phyloP scores from a whole-genome alignment of 139 green algal species.

The Tetratostichococcus sp. region DNA sequence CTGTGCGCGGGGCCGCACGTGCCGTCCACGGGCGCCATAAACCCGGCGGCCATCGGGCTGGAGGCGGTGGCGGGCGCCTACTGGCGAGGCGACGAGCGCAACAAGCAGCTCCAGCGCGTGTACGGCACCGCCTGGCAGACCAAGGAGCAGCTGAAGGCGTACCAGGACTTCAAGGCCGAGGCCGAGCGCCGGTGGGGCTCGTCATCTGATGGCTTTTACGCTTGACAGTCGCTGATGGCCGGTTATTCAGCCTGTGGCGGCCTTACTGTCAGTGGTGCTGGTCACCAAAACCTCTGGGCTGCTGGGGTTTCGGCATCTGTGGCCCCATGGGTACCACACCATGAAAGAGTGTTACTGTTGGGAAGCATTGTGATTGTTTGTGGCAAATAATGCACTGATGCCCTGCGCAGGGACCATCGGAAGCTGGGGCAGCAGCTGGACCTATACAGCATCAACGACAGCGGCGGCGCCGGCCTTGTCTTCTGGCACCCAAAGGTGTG shows the following conservation, averaged over 20 bases:
- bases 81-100: conserved; percentile 90
- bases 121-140: conserved; percentile 93
- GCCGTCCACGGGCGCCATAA: conserved; percentile 71
- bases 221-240: too few species aligned
- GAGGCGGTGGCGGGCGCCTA: conserved; percentile 87
- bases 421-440: conserved; percentile 89
- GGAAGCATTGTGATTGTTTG: too few species aligned
- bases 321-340: too few species aligned
- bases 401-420: conserved; percentile 74
- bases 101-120: conserved; percentile 83
- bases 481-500: conserved; percentile 94
- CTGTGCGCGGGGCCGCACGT: conserved; percentile 95
- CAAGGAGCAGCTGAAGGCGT: conserved; percentile 67
- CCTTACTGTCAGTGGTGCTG: too few species aligned
- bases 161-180: conserved; percentile 70
- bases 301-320: too few species aligned
- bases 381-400: background rate
- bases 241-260: too few species aligned
- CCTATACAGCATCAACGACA: conserved; percentile 90
- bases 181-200: conserved; percentile 21
- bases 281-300: too few species aligned
- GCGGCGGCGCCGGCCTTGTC: conserved; percentile 80
- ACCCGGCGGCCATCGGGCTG: conserved; percentile 79
- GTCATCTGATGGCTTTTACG: background rate
- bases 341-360: too few species aligned